Base-by-base conservation (phyloP, 2,329 filamentous ascomycete genomes). In the Thermomyces lanuginosus region DNA sequence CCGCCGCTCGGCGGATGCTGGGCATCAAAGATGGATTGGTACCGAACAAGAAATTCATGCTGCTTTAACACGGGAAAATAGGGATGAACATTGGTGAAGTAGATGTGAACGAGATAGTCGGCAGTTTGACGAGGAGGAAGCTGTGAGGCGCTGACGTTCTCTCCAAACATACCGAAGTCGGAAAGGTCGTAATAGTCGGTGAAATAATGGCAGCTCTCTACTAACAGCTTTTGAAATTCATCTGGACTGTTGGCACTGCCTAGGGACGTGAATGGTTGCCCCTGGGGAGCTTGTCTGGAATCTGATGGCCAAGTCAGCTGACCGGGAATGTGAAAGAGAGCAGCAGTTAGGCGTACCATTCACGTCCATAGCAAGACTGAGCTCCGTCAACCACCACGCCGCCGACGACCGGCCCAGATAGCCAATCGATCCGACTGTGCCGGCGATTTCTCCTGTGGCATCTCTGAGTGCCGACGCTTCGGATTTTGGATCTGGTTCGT, bases 51-150 rank as follows among this genome's bases (percentile, higher is more conserved):
- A 26, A 56, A 53, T 1, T 39, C 35, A 12, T 37, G 39, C 23
- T 39, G 42, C 5, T 47, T 42, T n/a, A 60, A 35, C 2, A 58
- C 49, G 0, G 54, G 54, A 20, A 58, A 53, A 0, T 44, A 38
- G 14, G 46, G 41, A 25, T 58, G 53, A 4, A 56, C 45, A 10
- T 46, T 51, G 4, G 37, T 31, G 26, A 55, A 43, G 27, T 56
- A 60, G 17, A 38, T 43, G 5, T 45, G 21, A 11, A 55, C 40
- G 4, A 57, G 37, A 12, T 38, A 34, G 10, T 52, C 40, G 1
- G 48, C 52, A 2, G 41, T 38, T 3, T 39, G 36, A 16, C 38
- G 36, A 1, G 43, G 36, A 6, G 54, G 55, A 9, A 53, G 28
- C 14, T 45, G 42, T 22, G 48, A 44, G 32, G 39, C n/a, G 42